Evolutionary conservation across 345 rosid species (phyloP), one percentile per base, ranked within the genome.

Genomic region (Citrus cavaleriei): DNA sequence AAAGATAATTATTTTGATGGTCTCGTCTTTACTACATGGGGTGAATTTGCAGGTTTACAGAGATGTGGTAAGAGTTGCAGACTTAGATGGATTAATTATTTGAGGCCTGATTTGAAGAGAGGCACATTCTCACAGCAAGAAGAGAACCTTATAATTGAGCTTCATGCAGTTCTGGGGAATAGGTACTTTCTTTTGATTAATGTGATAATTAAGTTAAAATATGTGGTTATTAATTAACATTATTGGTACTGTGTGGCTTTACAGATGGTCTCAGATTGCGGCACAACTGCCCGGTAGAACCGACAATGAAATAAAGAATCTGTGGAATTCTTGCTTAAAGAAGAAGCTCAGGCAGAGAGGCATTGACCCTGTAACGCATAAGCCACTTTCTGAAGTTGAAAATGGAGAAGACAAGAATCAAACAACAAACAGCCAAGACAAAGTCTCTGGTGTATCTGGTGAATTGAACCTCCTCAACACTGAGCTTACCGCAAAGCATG

Each of bases 11-110:
- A 46, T 28, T 62, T 73, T 12, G 24, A 46, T 65, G 34, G 1
- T 27, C 25, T 66, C 38, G 64, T 22, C 60, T 30, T 63, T 63
- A 42, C 10, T 34, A 49, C 21, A 46, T 58, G 35, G 37, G 25
- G 54, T 68, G 42, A 58, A 68, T 73, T 75, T 40, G 46, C 91
- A 95, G 98, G 98, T 61, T 76, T 95, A 71, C 98, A 93, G 73
- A 90, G 98, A 82, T 95, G 98, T 82, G 98, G 98, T n/a, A 95
- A 95, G 82, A 95, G 98, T 78, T 95, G 98, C 84, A 89, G 98
- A 78, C 85, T 95, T 73, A 90, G 98, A 79, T 95, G 98, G 98
- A 95, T 95, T 78, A 95, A 95, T 79, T 93, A 95, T 86, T 67
- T 95, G 79, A 89, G 99, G 87, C 99, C 99, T 74, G 99, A 95